phyloP scores from a whole-genome alignment of 345 rosid species.

The Hypericum androsaemum region DNA sequence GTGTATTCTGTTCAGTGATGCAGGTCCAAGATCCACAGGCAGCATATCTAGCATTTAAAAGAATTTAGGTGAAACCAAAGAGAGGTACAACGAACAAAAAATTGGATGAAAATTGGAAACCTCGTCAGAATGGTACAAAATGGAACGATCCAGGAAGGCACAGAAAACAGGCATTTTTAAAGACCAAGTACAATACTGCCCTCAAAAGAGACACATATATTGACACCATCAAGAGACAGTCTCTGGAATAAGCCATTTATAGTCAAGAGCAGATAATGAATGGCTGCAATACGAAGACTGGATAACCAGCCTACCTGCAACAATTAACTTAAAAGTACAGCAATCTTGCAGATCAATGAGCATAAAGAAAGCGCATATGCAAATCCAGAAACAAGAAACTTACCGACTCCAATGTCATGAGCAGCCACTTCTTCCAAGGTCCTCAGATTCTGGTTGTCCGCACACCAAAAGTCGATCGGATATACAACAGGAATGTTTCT shows the following conservation, averaged over 20 bases:
- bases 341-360: background rate
- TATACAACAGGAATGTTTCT: constrained; percentile 29
- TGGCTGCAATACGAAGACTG: no score
- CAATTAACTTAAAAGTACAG: background rate
- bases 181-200: no score
- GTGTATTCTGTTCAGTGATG: constrained; percentile 36
- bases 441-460: constrained; percentile 17
- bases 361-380: background rate
- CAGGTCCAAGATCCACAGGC: constrained; percentile 59
- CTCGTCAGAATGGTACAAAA: no score
- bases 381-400: constrained; percentile 15
- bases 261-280: no score
- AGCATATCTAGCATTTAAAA: constrained; percentile 38
- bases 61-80: background rate
- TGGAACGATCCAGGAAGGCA: no score
- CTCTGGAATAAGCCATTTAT: no score
- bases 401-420: constrained; percentile 34
- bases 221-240: no score
- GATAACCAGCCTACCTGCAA: no score
- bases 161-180: no score
- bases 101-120: no score
- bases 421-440: constrained; percentile 35
- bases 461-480: constrained; percentile 57
- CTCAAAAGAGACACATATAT: no score
- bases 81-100: no score